Evolutionary conservation across 305 asterid genomes (phyloP), one percentile per base, ranked within the genome.

Genomic region (Solanum hybrid): DNA sequence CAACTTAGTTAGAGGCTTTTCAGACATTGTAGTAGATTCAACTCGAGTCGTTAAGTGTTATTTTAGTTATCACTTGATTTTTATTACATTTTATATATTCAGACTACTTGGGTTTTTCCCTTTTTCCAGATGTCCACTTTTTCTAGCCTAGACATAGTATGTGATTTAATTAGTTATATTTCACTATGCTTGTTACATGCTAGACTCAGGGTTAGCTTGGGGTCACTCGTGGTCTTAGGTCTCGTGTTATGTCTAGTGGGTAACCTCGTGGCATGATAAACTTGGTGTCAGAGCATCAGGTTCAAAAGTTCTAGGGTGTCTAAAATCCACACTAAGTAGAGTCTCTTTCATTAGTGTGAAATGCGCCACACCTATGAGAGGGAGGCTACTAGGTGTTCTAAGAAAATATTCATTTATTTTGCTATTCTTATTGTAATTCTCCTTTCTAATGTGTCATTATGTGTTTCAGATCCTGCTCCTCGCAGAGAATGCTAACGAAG

Each of bases 321-420:
- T n/a, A n/a, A n/a, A n/a, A n/a, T n/a, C n/a, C n/a, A n/a, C n/a
- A n/a, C n/a, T n/a, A n/a, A n/a, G n/a, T n/a, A n/a, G n/a, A 51
- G n/a, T 51, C 9, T 51, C n/a, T 51, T 51, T 16, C n/a, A 16
- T 51, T 6, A 16, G 67, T 51, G 9, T 6, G 4, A 51, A 51
- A n/a, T 18, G 8, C 0, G 0, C n/a, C n/a, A 51, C 3, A 51
- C n/a, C 8, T 16, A 16, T 51, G 9, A 51, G n/a, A 16, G n/a
- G 22, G n/a, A 51, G n/a, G 67, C n/a, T 51, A 51, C 67, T 51
- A 6, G 67, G 67, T 51, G 67, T 51, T 51, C 67, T 16, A 51
- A 16, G 4, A 16, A 51, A 46, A 1, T 5, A 1, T 0, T 51
- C 1, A 0, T n/a, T 51, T 51, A 0, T 16, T 51, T 51, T 1